Percentiles rank a stretch among this genome's conserved stretches.
phyloP scores from a whole-genome alignment of 2,329 filamentous ascomycete genomes.

The Fusarium vanettenii region DNA sequence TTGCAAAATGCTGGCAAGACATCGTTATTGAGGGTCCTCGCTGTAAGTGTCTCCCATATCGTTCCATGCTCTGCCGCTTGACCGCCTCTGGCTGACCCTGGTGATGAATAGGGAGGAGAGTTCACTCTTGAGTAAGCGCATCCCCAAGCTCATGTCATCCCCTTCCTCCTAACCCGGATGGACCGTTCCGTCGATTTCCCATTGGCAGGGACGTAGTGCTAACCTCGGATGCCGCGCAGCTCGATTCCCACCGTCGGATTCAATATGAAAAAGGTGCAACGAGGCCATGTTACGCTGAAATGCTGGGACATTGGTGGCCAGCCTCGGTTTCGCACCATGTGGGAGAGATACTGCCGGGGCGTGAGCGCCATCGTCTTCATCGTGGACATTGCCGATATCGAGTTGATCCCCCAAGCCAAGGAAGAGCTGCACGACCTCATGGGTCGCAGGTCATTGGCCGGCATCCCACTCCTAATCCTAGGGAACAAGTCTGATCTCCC shows the following conservation, averaged over 20 bases:
- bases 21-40: constrained; percentile 90
- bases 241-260: constrained; percentile 98
- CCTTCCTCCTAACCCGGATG: constrained; percentile 7
- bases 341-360: constrained; percentile 97
- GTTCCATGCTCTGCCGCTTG: background rate
- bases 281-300: constrained; percentile 97
- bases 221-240: constrained; percentile 67
- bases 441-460: constrained; percentile 83
- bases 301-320: constrained; percentile 99
- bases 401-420: constrained; percentile 83
- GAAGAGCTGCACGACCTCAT: constrained; percentile 94
- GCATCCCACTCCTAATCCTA: constrained; percentile 92
- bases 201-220: constrained; percentile 38
- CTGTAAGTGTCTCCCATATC: constrained; percentile 72
- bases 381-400: constrained; percentile 91
- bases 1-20: constrained; percentile 99
- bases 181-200: constrained; percentile 3
- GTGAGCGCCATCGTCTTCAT: constrained; percentile 99
- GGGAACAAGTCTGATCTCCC: constrained; percentile 97
- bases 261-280: constrained; percentile 98
- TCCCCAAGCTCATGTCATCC: constrained; percentile 25
- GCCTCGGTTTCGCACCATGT: constrained; percentile 97
- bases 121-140: constrained; percentile 94
- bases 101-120: constrained; percentile 81
- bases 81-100: constrained; percentile 36